phyloP scores from a whole-genome alignment of 192 early-diverging fungal species.

The Pilobolus umbonatus region DNA sequence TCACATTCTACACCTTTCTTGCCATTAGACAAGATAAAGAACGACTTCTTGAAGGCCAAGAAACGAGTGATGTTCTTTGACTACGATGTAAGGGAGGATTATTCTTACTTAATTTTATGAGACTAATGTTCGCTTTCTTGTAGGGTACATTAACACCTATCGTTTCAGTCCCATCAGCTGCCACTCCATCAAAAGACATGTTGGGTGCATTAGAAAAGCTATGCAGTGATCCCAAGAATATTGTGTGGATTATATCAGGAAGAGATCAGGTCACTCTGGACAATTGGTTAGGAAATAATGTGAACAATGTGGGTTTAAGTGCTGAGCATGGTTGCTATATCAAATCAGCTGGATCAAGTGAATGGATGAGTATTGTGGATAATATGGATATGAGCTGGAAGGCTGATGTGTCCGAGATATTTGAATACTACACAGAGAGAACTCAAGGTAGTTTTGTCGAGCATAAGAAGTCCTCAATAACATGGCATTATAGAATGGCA shows the following conservation, averaged over 20 bases:
- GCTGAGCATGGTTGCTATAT: constrained; percentile 99
- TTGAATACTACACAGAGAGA: constrained; percentile 92
- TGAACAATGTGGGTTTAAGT: constrained; percentile 75
- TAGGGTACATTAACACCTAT: constrained; percentile 96
- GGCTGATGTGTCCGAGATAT: constrained; percentile 86
- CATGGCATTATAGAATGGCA: constrained; percentile 96
- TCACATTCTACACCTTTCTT: constrained; percentile 42
- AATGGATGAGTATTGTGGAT: constrained; percentile 72
- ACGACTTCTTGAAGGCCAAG: constrained; percentile 52
- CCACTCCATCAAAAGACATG: constrained; percentile 82
- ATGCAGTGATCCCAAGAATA: constrained; percentile 72
- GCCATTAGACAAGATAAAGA: constrained; percentile 49
- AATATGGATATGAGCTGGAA: constrained; percentile 90
- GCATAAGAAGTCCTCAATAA: constrained; percentile 87
- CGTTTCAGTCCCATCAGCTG: constrained; percentile 79
- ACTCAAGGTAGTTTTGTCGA: constrained; percentile 94
- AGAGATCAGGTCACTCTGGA: constrained; percentile 83
- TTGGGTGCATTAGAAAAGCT: constrained; percentile 66
- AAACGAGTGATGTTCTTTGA: constrained; percentile 90
- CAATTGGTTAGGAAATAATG: constrained; percentile 73
- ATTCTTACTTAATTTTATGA: neutral
- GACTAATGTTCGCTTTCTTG: neutral
- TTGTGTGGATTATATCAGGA: constrained; percentile 88
- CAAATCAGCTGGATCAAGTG: constrained; percentile 62
- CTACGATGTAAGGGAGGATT: constrained; percentile 67